Base-by-base conservation (phyloP, 805 yeast species). In the Candida germanica region DNA sequence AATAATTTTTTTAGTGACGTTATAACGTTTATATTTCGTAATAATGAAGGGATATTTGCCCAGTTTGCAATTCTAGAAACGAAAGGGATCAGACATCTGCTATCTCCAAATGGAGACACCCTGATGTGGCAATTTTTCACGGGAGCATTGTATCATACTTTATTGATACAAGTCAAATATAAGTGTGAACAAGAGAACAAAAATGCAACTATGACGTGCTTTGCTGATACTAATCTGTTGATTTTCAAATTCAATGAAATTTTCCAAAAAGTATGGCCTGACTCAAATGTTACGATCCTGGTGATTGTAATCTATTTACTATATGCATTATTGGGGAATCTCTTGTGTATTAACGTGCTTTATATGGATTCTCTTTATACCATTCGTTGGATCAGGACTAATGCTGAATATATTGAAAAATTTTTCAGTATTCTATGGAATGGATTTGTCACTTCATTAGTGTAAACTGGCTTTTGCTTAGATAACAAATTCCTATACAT, bases 1-100 rank as follows among this genome's bases (percentile, higher is more conserved):
- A 44, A 46, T 13, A 56, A 52, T 29, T 55, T 54, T 29, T 39
- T 58, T 21, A 27, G 39, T 17, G 68, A 64, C 36, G 41, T 54
- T n/a, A 25, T 52, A 35, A 58, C 67, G 5, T 64, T 43, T 39
- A 27, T 54, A 3, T 32, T 57, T 7, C 21, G 43, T 15, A 26
- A 41, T 26, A 31, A 44, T 15, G 16, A 13, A 15, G 6, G n/a
- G 8, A 8, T 44, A 3, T 38, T 40, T 10, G 21, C 17, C 2
- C 23, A 29, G 12, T 16, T 33, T 13, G 33, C n/a, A 2, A 14
- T 19, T 6, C 8, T 37, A 2, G 29, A 35, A 13, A 19, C 15
- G 20, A 22, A 20, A 19, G 35, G 36, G 10, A 14, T 36, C 22
- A 14, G n/a, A 10, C 28, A 34, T 15, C 29, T 29, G 12, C 21